phyloP scores from a whole-genome alignment of 2,329 filamentous ascomycete species.

The Sarocladiaceae sp. region DNA sequence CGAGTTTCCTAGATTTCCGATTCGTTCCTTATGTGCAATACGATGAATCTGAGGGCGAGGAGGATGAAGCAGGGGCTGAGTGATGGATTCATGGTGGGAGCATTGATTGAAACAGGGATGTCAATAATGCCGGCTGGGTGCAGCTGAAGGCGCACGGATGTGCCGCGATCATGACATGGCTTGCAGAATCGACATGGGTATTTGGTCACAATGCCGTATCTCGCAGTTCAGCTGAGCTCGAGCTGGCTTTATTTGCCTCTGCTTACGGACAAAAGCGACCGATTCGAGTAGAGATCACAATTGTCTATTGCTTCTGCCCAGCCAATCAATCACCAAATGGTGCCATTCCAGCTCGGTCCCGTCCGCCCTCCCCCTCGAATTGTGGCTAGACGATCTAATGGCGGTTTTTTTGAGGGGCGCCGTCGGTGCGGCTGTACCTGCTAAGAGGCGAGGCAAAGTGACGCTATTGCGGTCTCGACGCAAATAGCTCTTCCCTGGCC shows the following conservation, averaged over 20 bases:
- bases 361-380: no score
- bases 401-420: not conserved
- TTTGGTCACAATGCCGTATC: no score
- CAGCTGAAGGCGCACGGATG: conserved; percentile 1
- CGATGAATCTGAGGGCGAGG: conserved; percentile 42
- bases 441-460: not conserved
- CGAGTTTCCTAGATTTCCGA: conserved; percentile 75
- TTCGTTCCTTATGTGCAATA: conserved; percentile 68
- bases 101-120: not conserved
- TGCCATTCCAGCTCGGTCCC: no score
- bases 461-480: conserved; percentile 1
- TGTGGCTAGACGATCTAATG: no score
- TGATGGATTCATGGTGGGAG: not conserved
- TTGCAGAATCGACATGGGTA: no score
- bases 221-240: no score
- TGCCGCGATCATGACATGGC: conserved; percentile 5
- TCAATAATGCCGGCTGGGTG: no score
- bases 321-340: no score
- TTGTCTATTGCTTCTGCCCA: no score
- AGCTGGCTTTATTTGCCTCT: no score
- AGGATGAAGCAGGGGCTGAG: conserved; percentile 21
- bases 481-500: conserved; percentile 6
- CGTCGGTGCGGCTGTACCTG: conserved; percentile 4
- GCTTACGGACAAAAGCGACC: no score
- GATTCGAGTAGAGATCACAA: no score